Evolutionary conservation across 768 basidiomycete species (phyloP).

Genomic region (Termitomyces sp.): DNA sequence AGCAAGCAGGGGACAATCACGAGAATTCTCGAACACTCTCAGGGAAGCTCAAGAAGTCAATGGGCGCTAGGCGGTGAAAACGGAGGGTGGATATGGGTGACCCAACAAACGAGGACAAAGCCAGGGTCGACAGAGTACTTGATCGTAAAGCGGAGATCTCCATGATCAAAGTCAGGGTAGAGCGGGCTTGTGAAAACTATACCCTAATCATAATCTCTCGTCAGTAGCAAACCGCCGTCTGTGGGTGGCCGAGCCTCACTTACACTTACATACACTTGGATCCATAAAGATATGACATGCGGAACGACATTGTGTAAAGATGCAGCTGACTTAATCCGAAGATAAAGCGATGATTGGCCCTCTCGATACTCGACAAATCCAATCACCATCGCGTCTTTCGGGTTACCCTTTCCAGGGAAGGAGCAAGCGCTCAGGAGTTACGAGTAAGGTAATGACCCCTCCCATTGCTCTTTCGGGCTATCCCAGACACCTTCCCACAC

Average conservation of each 20-base stretch:
- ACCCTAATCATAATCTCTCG: background rate
- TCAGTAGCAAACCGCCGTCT: too few species aligned
- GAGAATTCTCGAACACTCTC: background rate
- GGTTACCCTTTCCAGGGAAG: background rate
- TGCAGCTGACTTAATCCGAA: background rate
- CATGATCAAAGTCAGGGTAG: conserved; percentile 2
- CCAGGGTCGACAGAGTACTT: background rate
- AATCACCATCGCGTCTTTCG: background rate
- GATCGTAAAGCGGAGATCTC: background rate
- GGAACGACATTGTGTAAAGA: background rate
- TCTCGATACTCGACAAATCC: background rate
- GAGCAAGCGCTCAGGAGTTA: background rate
- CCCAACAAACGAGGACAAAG: background rate
- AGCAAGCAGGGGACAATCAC: background rate
- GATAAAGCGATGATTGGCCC: conserved; percentile 5
- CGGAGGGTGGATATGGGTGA: background rate
- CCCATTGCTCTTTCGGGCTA: too few species aligned
- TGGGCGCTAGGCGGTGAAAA: conserved; percentile 2
- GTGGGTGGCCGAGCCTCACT: too few species aligned
- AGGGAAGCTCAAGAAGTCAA: background rate
- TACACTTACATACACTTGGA: too few species aligned
- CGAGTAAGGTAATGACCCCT: background rate
- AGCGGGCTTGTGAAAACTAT: background rate
- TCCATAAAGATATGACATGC: too few species aligned
- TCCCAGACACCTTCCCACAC: too few species aligned